These are phyloP conservation scores for Kodamaea sp. DNA, from an alignment of 1,139 yeast genomes.

Conservation along the genomic window DNA sequence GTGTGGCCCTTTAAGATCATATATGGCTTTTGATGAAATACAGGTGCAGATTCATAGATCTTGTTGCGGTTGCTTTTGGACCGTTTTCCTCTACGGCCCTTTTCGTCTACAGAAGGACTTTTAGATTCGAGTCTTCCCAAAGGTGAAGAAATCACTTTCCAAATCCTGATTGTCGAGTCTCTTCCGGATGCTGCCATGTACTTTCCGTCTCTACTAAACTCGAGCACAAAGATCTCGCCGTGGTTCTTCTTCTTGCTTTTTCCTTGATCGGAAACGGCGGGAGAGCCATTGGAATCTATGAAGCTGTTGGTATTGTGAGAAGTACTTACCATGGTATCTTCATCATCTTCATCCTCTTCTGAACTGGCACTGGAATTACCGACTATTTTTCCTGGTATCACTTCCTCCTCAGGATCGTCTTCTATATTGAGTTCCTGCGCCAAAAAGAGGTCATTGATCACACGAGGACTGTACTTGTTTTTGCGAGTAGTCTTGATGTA, in stretches of 20 bases:
- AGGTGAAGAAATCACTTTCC: slow-evolving; percentile 79
- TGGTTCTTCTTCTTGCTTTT: slow-evolving; percentile 13
- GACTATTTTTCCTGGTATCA: neutral
- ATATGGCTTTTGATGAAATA: slow-evolving; percentile 71
- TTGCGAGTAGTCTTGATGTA: slow-evolving; percentile 52
- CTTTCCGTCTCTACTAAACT: slow-evolving; percentile 78
- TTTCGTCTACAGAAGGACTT: slow-evolving; percentile 6
- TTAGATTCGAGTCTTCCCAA: slow-evolving; percentile 54
- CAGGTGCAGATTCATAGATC: slow-evolving; percentile 62
- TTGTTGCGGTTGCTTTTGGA: slow-evolving; percentile 6
- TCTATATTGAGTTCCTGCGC: slow-evolving; percentile 70
- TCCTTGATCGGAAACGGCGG: slow-evolving; percentile 10
- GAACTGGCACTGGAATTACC: slow-evolving; percentile 4
- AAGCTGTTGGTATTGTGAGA: neutral
- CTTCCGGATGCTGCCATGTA: slow-evolving; percentile 84
- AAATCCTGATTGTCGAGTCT: slow-evolving; percentile 64
- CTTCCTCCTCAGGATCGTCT: slow-evolving; percentile 1
- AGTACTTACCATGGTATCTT: slow-evolving; percentile 1
- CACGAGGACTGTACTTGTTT: slow-evolving; percentile 44
- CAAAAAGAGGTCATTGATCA: slow-evolving; percentile 61
- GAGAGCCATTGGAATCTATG: slow-evolving; percentile 4
- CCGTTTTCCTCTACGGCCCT: slow-evolving; percentile 13
- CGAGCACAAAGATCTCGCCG: slow-evolving; percentile 68
- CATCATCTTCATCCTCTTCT: slow-evolving; percentile 5
- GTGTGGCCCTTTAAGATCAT: slow-evolving; percentile 67